Percentiles rank a stretch among this genome's conserved stretches.
Evolutionary conservation across 1,284 basidiomycete genomes (phyloP).

Genomic region (Wallemia hederae): DNA sequence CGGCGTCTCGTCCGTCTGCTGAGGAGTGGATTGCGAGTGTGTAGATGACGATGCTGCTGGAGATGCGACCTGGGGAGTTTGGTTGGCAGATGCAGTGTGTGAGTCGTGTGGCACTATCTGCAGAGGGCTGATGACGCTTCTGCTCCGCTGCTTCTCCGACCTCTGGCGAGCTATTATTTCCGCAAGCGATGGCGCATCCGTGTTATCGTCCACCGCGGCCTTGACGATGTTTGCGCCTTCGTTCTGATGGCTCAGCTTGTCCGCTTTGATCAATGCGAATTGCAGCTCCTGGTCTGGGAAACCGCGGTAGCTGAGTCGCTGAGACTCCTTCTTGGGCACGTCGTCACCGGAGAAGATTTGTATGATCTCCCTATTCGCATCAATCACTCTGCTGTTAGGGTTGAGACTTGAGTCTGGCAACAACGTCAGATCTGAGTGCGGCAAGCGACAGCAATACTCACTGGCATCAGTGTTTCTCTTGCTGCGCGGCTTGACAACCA

Average conservation of each 20-base stretch:
- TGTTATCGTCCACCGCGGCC: neutral
- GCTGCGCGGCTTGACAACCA: constrained; percentile 24
- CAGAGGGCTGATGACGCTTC: constrained; percentile 30
- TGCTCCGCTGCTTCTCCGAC: constrained; percentile 49
- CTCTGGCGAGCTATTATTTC: constrained; percentile 82
- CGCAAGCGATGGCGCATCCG: constrained; percentile 16
- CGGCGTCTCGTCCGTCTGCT: neutral
- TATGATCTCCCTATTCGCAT: neutral
- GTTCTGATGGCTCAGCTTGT: neutral
- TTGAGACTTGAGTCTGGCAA: neutral
- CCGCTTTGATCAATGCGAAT: neutral
- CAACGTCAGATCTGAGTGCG: neutral
- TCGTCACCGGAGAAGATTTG: neutral
- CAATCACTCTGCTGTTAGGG: neutral
- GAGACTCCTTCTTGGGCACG: neutral
- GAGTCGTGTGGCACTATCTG: neutral
- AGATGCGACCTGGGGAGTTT: neutral
- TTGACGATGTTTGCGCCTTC: neutral
- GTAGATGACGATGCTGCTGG: neutral
- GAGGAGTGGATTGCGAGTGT: neutral
- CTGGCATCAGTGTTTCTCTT: neutral
- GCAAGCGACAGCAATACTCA: neutral
- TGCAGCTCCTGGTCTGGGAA: neutral
- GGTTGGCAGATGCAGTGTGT: neutral
- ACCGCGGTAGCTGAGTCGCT: neutral